Conservation (phyloP, 2,329 filamentous ascomycete species). For the Xylaria multiplex region DNA sequence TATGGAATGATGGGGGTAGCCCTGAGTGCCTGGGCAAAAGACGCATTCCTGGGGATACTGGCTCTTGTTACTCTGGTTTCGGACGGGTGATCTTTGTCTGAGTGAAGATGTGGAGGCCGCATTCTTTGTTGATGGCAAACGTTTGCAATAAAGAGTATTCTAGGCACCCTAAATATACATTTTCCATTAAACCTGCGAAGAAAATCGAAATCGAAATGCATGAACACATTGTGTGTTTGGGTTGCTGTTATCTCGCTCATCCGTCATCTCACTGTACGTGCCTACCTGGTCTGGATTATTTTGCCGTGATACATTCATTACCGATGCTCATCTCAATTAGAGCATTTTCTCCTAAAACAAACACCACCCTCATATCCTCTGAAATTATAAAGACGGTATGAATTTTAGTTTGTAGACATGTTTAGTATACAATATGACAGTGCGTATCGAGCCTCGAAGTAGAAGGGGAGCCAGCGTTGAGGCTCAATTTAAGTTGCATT, state of each 20-base stretch:
- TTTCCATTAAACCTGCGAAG: not conserved
- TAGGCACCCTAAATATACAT: not conserved
- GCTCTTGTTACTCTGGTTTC: constrained; percentile 26
- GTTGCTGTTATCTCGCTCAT: not conserved
- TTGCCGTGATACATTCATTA: no score
- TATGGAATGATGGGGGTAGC: constrained; percentile 4
- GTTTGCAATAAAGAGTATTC: constrained; percentile 25
- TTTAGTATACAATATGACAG: no score
- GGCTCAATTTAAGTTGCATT: no score
- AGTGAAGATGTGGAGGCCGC: not conserved
- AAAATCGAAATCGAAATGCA: not conserved
- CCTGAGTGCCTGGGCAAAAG: constrained; percentile 4
- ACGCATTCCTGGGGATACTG: constrained; percentile 19
- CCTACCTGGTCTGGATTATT: no score
- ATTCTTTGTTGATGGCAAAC: constrained; percentile 26
- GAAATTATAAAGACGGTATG: not conserved
- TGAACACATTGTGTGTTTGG: constrained; percentile 5
- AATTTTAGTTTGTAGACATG: no score
- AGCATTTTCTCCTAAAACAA: no score
- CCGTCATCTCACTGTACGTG: not conserved
- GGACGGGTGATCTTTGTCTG: constrained; percentile 30
- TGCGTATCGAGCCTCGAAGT: no score
- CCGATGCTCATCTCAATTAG: no score
- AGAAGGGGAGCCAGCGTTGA: no score
- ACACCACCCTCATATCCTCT: not conserved